A percentile compares a stretch with the other conserved stretches of the same genome.
phyloP scores from a whole-genome alignment of 805 yeast genomes.

The Suhomyces faveliae region DNA sequence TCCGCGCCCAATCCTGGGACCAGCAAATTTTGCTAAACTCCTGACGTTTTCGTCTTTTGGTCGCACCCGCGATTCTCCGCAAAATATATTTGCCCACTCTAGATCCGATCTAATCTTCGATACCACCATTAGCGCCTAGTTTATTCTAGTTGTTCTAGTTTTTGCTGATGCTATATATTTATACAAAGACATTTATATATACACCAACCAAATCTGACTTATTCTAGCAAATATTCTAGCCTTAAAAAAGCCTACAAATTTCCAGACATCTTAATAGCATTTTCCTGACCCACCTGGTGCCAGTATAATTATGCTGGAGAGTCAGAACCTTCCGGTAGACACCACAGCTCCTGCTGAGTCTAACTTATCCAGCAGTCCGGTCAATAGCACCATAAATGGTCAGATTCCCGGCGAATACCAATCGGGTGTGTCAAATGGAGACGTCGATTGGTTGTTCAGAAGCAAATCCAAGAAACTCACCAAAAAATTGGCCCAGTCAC shows the following conservation, averaged over 20 bases:
- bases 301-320: not conserved
- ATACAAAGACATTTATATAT: no score
- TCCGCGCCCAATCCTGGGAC: no score
- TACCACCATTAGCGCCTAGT: not conserved
- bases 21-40: no score
- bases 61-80: conserved; percentile 1
- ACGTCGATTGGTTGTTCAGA: conserved; percentile 81
- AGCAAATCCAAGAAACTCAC: conserved; percentile 65
- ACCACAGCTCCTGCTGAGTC: not conserved
- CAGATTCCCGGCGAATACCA: conserved; percentile 16
- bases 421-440: conserved; percentile 66
- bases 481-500: conserved; percentile 34
- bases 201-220: no score
- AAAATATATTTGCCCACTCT: not conserved
- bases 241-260: no score
- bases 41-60: no score
- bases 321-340: not conserved
- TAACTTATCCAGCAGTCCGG: not conserved
- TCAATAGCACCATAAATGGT: not conserved
- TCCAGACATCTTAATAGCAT: no score
- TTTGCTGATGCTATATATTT: not conserved
- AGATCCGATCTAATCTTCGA: not conserved
- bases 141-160: not conserved
- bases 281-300: no score
- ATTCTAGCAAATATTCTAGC: no score